Base-by-base conservation (phyloP, 345 rosid genomes). In the Brassica incana region DNA sequence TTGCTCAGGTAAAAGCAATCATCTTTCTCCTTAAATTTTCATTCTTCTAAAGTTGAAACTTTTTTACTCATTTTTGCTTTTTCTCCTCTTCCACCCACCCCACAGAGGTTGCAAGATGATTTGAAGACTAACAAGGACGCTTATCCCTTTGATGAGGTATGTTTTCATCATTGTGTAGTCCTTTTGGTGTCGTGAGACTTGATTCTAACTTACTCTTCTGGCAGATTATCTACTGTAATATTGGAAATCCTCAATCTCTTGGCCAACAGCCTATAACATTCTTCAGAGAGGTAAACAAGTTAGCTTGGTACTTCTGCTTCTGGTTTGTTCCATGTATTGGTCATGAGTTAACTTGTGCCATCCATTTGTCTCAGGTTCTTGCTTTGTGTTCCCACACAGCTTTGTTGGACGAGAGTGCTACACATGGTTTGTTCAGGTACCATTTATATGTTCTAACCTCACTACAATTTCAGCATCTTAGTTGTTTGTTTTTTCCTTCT, bases 351-450 rank as follows among this genome's bases (percentile, higher is more conserved):
- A 29, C 32, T 29, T 29, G 32, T 29, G 32, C 0, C 32, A 29
- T 29, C 32, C 32, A 29, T 29, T 29, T 29, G 32, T 29, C 32
- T 29, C 32, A 29, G 32, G 36, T 33, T 33, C 36, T 33, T 33
- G 36, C 36, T 33, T 33, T 33, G 36, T 33, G 36, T 33, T 33
- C 36, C 36, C 36, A 33, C 36, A 33, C 36, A 33, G 36, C 36
- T 33, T 33, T 33, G 36, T 33, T 33, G 36, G 36, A 33, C 80
- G 82, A 90, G 92, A 33, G 36, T 64, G 95, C 92, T 77, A 91
- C 97, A 35, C 93, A 90, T 78, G 91, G 91, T 73, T 84, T 95
- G 87, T 95, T 95, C 89, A 95, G 99, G 99, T 95, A 85, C 61
- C 27, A 25, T 67, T 78, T n/a, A 38, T 48, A n/a, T 62, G 23